Evolutionary conservation across 73 alveolate genomes (phyloP).

Genomic region (Uronychia binucleata): DNA sequence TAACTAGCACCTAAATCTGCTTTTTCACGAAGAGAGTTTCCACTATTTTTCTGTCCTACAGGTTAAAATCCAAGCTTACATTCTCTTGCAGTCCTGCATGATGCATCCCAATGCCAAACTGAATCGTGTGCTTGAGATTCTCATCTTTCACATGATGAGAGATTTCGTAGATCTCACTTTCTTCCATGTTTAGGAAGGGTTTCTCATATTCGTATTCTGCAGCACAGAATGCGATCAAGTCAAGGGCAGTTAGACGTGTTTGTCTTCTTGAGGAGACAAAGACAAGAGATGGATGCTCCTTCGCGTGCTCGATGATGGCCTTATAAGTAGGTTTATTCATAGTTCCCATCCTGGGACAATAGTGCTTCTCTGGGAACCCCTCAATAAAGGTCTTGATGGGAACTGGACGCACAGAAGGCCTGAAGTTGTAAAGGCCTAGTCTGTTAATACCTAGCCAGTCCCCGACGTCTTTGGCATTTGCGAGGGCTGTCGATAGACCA

Average conservation of each 20-base stretch:
- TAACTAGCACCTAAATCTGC: conserved; percentile 93
- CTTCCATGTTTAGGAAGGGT: conserved; percentile 65
- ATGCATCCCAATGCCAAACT: conserved; percentile 99
- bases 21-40: conserved; percentile 96
- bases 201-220: conserved; percentile 54
- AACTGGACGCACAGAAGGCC: conserved; percentile 99
- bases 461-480: conserved; percentile 99
- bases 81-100: conserved; percentile 99
- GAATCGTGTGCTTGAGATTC: conserved; percentile 80
- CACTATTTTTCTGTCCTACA: conserved; percentile 95
- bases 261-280: conserved; percentile 97
- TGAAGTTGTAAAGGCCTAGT: conserved; percentile 98
- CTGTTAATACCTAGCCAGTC: conserved; percentile 99
- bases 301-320: conserved; percentile 95
- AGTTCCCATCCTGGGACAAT: conserved; percentile 99
- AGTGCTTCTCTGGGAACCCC: conserved; percentile 98
- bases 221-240: conserved; percentile 87
- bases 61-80: background rate
- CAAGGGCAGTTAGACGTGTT: conserved; percentile 99
- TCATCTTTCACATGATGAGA: conserved; percentile 83
- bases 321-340: conserved; percentile 99
- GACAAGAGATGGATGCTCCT: conserved; percentile 92
- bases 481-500: conserved; percentile 99
- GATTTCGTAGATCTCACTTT: conserved; percentile 57
- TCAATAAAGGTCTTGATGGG: conserved; percentile 99